Base-by-base conservation (phyloP, 371 early-diverging fungal species). In the Mucor ambiguus region DNA sequence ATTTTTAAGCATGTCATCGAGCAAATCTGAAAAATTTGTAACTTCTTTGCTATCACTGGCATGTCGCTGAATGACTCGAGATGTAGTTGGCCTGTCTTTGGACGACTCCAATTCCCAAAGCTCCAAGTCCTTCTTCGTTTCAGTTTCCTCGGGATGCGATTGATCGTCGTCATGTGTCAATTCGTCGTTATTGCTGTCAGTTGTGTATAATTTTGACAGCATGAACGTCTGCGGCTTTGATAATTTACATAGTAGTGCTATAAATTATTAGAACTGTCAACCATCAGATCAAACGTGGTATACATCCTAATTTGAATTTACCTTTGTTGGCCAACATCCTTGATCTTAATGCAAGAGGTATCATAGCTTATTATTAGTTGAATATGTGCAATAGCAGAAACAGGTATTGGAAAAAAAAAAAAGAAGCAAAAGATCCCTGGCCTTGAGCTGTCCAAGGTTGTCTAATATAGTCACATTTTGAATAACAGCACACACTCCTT, bases 1-100 rank as follows among this genome's bases (percentile, higher is more conserved):
- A 4, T 49, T 29, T 22, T 62, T 65, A n/a, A 70, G 58, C 20
- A 73, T 32, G 8, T 38, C 49, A 2, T 72, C 73, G 8, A 76
- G 30, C 26, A 73, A 28, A 2, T 60, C 3, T 3, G 10, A 8
- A 20, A 46, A 46, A 1, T 20, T 5, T n/a, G 11, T 12, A 18
- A 22, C n/a, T 10, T 1, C 20, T 22, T 7, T 48, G 4, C 48
- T 59, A 24, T 63, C 56, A 41, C 70, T 52, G 28, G 11, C 52
- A 52, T 24, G 28, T 46, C 46, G 46, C 1, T 7, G 11, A 3
- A 22, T 10, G n/a, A 22, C n/a, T 22, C 46, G 46, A 46, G 46
- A 22, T 46, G n/a, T 46, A 2, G n/a, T 9, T 4, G 22, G 11
- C 10, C 46, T 22, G 4, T n/a, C 10, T 52, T 14, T 52, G 11